Base-by-base conservation (phyloP, 1,284 basidiomycete genomes). In the Moesziomyces globuligerus region DNA sequence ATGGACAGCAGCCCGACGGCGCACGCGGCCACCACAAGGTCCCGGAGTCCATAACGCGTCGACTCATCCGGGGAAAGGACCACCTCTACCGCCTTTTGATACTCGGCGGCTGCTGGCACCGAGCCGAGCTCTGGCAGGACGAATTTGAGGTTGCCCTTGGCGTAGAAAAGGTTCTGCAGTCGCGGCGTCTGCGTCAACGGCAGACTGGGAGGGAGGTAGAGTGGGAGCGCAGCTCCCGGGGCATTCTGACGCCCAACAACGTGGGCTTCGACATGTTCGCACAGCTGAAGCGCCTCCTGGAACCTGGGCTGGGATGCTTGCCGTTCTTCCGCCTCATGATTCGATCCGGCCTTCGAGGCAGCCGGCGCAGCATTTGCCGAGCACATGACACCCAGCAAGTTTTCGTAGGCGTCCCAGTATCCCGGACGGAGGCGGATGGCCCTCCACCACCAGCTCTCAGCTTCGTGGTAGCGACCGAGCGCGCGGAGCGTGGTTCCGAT, bases 401-500 rank as follows among this genome's bases (percentile, higher is more conserved):
- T 85, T 57, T 86, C 84, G 21, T 81, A 80, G 15, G 83, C 84
- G 53, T 85, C 84, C 83, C 83, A 85, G 62, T 84, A 85, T 37
- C 82, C 81, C 13, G 85, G 85, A 26, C 83, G 75, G 8, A 85
- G 60, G 44, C 81, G 78, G 45, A 86, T 80, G 9, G 85, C 85
- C 44, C 81, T 82, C 83, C 83, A 83, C 85, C 85, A 86, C 85
- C 85, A 86, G 24, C 66, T 71, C 59, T 85, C 83, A 1, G 85
- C 85, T 39, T 85, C 84, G 7, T 71, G 53, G 56, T 77, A 78
- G 8, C 78, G 74, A 47, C 84, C 80, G 54, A 85, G 73, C 7
- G 85, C 84, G 20, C 85, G 83, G 47, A 86, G 76, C 7, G 86
- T 85, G 8, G 85, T 86, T 6, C 86, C 87, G 37, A 87, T 85